These are phyloP conservation scores for Hondaea fermentalgiana DNA, from an alignment of 108 stramenopile species.

Conservation along the genomic window DNA sequence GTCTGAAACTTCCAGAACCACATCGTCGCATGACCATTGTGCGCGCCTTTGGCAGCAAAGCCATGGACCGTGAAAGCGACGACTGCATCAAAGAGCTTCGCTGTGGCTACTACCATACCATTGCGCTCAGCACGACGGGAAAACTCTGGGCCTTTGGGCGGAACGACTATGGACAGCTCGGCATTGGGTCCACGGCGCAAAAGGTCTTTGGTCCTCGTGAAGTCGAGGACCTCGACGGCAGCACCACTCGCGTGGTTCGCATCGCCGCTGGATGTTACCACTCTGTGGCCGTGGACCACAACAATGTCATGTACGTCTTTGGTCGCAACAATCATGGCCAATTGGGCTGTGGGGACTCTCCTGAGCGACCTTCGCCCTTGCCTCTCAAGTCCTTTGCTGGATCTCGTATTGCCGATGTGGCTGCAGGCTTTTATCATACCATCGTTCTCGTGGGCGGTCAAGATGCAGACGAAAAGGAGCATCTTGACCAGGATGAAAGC, in stretches of 20 bases:
- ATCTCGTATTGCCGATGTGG: slow-evolving; percentile 43
- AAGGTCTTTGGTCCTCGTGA: neutral
- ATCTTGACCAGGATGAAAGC: neutral
- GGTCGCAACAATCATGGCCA: slow-evolving; percentile 55
- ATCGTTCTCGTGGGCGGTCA: slow-evolving; percentile 30
- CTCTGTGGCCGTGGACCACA: slow-evolving; percentile 34
- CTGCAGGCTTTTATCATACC: slow-evolving; percentile 57
- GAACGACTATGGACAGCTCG: slow-evolving; percentile 85
- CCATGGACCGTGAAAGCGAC: neutral
- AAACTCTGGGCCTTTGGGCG: slow-evolving; percentile 79
- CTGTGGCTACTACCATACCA: slow-evolving; percentile 78
- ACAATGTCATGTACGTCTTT: slow-evolving; percentile 49
- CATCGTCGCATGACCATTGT: slow-evolving; percentile 21
- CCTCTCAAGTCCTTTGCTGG: slow-evolving; percentile 46
- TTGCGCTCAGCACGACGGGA: slow-evolving; percentile 72
- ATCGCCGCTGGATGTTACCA: slow-evolving; percentile 48
- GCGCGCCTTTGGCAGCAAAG: neutral
- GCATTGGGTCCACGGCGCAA: slow-evolving; percentile 51
- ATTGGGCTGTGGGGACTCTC: slow-evolving; percentile 48
- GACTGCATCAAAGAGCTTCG: slow-evolving; percentile 20
- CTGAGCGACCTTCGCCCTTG: slow-evolving; percentile 40
- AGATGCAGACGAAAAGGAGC: neutral
- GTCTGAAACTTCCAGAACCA: slow-evolving; percentile 24
- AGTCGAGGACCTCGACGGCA: slow-evolving; percentile 21
- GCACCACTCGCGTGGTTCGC: neutral